Base-by-base conservation (phyloP, 2,329 filamentous ascomycete species). In the Penicillium sumatraense region DNA sequence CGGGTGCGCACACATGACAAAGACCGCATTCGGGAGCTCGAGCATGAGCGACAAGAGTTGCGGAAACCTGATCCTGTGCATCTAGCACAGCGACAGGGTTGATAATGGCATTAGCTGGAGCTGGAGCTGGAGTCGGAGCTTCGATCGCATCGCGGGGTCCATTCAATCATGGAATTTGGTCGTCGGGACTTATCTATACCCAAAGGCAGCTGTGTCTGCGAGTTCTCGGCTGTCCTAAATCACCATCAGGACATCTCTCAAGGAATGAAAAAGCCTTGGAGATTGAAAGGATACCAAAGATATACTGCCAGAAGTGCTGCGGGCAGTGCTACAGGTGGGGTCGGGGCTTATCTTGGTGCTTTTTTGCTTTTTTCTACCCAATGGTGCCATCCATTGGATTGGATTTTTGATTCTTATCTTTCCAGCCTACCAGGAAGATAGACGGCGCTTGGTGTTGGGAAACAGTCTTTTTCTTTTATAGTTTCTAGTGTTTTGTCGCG, bases 1-100 rank as follows among this genome's bases (percentile, higher is more conserved):
- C 67, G 68, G 7, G 67, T 72, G 49, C 66, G 66, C 47, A 68
- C 69, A 3, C 58, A 63, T 20, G 64, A 63, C 2, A 64, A 60
- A 38, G 67, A 71, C 35, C 67, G 68, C 14, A 56, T 66, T 5
- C 67, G 61, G 59, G 68, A 71, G 47, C 33, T 64, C 10, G 62
- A 65, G 16, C 59, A 59, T 8, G 60, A 62, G 44, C 58, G 61
- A 9, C 60, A 62, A 46, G 63, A 64, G 29, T 31, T 53, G 51
- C 60, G 63, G 13, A 54, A 52, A 9, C 29, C 29, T 31, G 29
- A 31, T 31, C 29, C 29, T 10, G 29, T 31, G 29, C 29, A 31
- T 31, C n/a, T 31, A 14, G 29, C 29, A 14, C 29, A 13, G 29
- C 29, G 29, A 13, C 29, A 31, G 7, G 29, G 29, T 31, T 14